Evolutionary conservation across 805 yeast species (phyloP).

Genomic region (Candida nemodendra): DNA sequence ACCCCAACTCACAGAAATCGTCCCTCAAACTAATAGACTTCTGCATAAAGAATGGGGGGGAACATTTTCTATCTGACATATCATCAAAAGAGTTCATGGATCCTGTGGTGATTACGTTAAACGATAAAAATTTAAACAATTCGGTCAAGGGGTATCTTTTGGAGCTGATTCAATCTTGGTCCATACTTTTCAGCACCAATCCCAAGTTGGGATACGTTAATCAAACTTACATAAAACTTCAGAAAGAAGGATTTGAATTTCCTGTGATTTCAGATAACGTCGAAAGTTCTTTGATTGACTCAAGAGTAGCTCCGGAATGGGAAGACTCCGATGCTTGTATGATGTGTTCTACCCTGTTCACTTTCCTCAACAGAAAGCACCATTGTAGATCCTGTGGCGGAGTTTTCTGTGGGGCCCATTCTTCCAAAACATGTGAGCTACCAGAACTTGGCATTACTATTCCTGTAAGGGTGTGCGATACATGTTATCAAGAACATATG

Average conservation of each 20-base stretch:
- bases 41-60: conserved; percentile 91
- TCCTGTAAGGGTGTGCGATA: conserved; percentile 92
- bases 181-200: conserved; percentile 66
- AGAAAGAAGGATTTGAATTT: conserved; percentile 62
- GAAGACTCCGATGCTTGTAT: conserved; percentile 92
- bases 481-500: conserved; percentile 69
- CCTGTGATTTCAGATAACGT: conserved; percentile 47
- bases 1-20: conserved; percentile 79
- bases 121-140: conserved; percentile 33
- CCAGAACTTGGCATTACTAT: conserved; percentile 84
- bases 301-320: conserved; percentile 97
- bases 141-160: conserved; percentile 62
- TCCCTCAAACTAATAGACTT: conserved; percentile 77
- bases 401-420: conserved; percentile 82
- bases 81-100: conserved; percentile 86
- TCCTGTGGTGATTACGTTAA: conserved; percentile 53
- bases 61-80: conserved; percentile 75
- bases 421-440: conserved; percentile 67
- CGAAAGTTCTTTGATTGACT: conserved; percentile 63
- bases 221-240: conserved; percentile 57
- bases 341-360: conserved; percentile 81
- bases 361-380: conserved; percentile 85
- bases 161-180: conserved; percentile 73
- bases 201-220: conserved; percentile 64
- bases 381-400: conserved; percentile 98